Evolutionary conservation across 1,284 basidiomycete genomes (phyloP).

Genomic region (Moesziomyces sp.): DNA sequence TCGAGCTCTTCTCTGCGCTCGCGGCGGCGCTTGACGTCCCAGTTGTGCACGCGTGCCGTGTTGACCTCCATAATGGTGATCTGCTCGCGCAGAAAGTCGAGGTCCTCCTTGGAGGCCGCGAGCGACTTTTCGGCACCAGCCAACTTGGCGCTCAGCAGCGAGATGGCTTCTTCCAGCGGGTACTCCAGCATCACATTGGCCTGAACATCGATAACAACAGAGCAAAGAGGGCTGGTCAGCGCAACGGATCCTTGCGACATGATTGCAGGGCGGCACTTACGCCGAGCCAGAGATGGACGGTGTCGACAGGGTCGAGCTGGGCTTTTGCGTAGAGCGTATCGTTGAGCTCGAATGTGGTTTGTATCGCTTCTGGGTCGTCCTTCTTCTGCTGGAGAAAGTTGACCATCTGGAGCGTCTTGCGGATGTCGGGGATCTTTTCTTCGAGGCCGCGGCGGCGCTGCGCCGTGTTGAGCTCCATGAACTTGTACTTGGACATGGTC

Average conservation of each 20-base stretch:
- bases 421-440: conserved; percentile 96
- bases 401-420: conserved; percentile 90
- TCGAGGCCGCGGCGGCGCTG: conserved; percentile 83
- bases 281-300: conserved; percentile 94
- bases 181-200: conserved; percentile 92
- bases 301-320: conserved; percentile 83
- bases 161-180: conserved; percentile 82
- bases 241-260: background rate
- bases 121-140: conserved; percentile 78
- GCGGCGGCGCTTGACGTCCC: conserved; percentile 87
- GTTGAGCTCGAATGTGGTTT: conserved; percentile 92
- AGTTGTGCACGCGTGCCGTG: conserved; percentile 94
- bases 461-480: conserved; percentile 90
- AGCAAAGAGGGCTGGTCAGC: background rate
- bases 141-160: conserved; percentile 83
- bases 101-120: conserved; percentile 81
- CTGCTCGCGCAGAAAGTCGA: conserved; percentile 94
- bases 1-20: conserved; percentile 68
- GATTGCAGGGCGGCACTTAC: conserved; percentile 71
- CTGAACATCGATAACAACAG: conserved; percentile 14
- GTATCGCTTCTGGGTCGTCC: conserved; percentile 73
- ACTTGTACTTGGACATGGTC: conserved; percentile 97
- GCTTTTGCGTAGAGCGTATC: conserved; percentile 95
- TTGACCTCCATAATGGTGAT: conserved; percentile 98
- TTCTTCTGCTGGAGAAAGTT: conserved; percentile 75